Conservation (phyloP, 1,284 basidiomycete species). For the Naganishia sp. region DNA sequence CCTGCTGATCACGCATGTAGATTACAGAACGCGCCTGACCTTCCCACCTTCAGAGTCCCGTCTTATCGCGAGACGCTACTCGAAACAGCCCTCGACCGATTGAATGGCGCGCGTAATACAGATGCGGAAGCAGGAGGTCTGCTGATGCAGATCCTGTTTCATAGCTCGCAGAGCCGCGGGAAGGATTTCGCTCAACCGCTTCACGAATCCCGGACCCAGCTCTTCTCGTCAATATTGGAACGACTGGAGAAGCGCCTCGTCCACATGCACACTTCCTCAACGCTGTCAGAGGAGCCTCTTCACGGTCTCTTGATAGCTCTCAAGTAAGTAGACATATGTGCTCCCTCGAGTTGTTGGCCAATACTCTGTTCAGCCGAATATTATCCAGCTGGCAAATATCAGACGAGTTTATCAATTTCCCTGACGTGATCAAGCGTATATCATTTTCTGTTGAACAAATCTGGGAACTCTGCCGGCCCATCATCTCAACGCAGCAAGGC, state of each 20-base stretch:
- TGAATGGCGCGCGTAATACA: slow-evolving; percentile 49
- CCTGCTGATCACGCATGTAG: slow-evolving; percentile 36
- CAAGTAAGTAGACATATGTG: slow-evolving; percentile 35
- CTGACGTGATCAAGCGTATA: slow-evolving; percentile 30
- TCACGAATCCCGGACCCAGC: not conserved
- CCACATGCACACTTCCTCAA: slow-evolving; percentile 42
- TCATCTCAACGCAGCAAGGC: slow-evolving; percentile 43
- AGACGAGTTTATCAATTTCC: not conserved
- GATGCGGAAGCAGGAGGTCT: slow-evolving; percentile 51
- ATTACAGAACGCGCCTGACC: slow-evolving; percentile 40
- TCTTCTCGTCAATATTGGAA: slow-evolving; percentile 32
- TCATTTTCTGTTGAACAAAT: slow-evolving; percentile 40
- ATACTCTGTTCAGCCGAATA: slow-evolving; percentile 1
- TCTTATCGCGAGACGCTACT: slow-evolving; percentile 35
- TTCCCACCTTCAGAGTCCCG: slow-evolving; percentile 42
- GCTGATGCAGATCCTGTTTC: slow-evolving; percentile 45
- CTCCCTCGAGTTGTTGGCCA: not conserved
- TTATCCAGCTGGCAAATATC: slow-evolving; percentile 12
- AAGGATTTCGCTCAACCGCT: not conserved
- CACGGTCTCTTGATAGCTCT: slow-evolving; percentile 48
- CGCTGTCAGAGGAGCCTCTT: slow-evolving; percentile 46
- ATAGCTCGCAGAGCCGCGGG: slow-evolving; percentile 38
- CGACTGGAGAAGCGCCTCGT: slow-evolving; percentile 41
- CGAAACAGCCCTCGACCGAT: slow-evolving; percentile 38
- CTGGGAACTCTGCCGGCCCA: slow-evolving; percentile 46